phyloP scores from a whole-genome alignment of 108 stramenopile genomes.

The Licmophora abbreviata region DNA sequence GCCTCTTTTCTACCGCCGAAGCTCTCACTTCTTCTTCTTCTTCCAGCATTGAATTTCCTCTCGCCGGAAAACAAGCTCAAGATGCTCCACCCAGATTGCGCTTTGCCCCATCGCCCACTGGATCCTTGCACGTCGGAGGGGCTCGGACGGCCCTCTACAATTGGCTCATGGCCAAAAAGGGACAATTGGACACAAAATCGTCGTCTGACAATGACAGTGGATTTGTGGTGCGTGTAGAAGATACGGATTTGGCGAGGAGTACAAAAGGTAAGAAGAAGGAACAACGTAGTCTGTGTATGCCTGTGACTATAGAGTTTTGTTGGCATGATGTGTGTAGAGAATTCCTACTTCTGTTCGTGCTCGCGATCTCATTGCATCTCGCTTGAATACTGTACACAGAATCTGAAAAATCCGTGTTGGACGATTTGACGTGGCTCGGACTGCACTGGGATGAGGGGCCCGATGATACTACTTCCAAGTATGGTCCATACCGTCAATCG shows the following conservation, averaged over 20 bases:
- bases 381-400: slow-evolving; percentile 26
- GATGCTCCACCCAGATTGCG: slow-evolving; percentile 78
- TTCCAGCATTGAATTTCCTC: no score
- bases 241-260: slow-evolving; percentile 81
- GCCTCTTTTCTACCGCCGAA: no score
- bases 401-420: slow-evolving; percentile 86
- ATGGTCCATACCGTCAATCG: slow-evolving; percentile 81
- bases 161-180: slow-evolving; percentile 90
- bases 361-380: no score
- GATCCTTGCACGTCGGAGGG: slow-evolving; percentile 93
- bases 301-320: slow-evolving; percentile 2
- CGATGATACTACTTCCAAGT: slow-evolving; percentile 36
- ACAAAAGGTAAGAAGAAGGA: slow-evolving; percentile 55
- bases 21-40: no score
- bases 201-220: slow-evolving; percentile 22
- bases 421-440: slow-evolving; percentile 89
- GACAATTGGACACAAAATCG: slow-evolving; percentile 48
- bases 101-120: slow-evolving; percentile 94
- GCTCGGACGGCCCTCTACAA: slow-evolving; percentile 96
- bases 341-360: no score
- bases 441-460: slow-evolving; percentile 95
- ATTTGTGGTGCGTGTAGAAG: slow-evolving; percentile 91
- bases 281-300: background rate
- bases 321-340: background rate
- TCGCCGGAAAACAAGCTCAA: slow-evolving; percentile 41